Conservation (phyloP, 495 filamentous ascomycete genomes). For the Podospora didyma region DNA sequence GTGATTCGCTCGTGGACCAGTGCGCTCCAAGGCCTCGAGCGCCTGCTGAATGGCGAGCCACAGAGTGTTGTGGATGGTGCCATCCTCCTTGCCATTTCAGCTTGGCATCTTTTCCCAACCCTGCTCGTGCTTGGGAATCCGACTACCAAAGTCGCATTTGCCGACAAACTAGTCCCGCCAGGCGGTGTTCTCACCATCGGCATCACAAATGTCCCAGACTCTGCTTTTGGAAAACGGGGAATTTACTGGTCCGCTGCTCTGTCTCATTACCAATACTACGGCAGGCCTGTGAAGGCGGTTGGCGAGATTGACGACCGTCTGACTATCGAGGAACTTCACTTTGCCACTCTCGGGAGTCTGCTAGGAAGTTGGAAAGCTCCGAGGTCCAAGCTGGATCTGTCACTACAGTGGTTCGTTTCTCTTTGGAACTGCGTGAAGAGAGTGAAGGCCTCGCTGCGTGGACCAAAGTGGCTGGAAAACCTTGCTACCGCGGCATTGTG, state of each 20-base stretch:
- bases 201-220: neutral
- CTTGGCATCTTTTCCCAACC: conserved; percentile 40
- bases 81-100: conserved; percentile 28
- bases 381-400: too few species aligned
- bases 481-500: too few species aligned
- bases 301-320: neutral
- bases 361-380: too few species aligned
- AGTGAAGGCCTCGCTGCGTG: too few species aligned
- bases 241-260: neutral
- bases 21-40: conserved; percentile 20
- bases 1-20: conserved; percentile 29
- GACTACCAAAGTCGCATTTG: neutral
- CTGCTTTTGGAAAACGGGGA: neutral
- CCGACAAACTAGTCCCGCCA: neutral
- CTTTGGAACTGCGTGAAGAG: too few species aligned
- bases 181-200: neutral
- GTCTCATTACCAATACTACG: neutral
- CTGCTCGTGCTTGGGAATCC: conserved; percentile 6
- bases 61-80: conserved; percentile 18
- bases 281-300: neutral
- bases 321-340: neutral
- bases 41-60: conserved; percentile 21
- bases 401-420: too few species aligned
- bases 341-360: neutral
- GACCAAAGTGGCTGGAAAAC: too few species aligned